phyloP scores from a whole-genome alignment of 768 basidiomycete genomes.

The Gloeopeniophorella convolvens region DNA sequence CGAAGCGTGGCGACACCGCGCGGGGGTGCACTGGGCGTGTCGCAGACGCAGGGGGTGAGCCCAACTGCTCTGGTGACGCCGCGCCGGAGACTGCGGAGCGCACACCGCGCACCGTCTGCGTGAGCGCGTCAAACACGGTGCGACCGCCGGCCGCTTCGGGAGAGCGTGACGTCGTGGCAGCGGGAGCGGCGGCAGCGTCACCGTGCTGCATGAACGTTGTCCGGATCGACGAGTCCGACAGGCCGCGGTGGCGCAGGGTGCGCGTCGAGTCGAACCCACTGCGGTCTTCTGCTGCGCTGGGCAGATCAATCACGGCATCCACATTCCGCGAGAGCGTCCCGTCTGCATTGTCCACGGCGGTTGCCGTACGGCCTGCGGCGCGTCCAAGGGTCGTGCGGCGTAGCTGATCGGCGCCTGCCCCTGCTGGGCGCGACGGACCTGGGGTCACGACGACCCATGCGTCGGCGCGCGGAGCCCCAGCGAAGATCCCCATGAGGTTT shows the following conservation, averaged over 20 bases:
- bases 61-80: conserved; percentile 7
- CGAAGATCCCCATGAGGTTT: conserved; percentile 83
- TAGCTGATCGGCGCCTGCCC: conserved; percentile 6
- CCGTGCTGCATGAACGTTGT: conserved; percentile 67
- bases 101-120: conserved; percentile 28
- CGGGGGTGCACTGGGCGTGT: conserved; percentile 23
- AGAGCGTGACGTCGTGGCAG: not conserved
- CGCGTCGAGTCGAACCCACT: conserved; percentile 41
- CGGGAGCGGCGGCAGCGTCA: conserved; percentile 20
- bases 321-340: conserved; percentile 11
- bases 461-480: conserved; percentile 71
- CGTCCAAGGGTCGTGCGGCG: conserved; percentile 13
- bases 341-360: not conserved
- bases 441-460: conserved; percentile 67
- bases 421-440: conserved; percentile 10
- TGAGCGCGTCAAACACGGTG: conserved; percentile 29
- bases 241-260: conserved; percentile 66
- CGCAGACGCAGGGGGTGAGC: conserved; percentile 11
- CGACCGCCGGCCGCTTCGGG: conserved; percentile 21
- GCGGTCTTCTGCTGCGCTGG: conserved; percentile 37
- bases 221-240: conserved; percentile 90
- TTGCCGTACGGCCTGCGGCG: conserved; percentile 1
- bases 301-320: conserved; percentile 19
- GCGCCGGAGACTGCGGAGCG: conserved; percentile 26
- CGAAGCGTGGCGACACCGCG: conserved; percentile 22